Evolutionary conservation across 768 basidiomycete genomes (phyloP).

Genomic region (Mycena rosella): DNA sequence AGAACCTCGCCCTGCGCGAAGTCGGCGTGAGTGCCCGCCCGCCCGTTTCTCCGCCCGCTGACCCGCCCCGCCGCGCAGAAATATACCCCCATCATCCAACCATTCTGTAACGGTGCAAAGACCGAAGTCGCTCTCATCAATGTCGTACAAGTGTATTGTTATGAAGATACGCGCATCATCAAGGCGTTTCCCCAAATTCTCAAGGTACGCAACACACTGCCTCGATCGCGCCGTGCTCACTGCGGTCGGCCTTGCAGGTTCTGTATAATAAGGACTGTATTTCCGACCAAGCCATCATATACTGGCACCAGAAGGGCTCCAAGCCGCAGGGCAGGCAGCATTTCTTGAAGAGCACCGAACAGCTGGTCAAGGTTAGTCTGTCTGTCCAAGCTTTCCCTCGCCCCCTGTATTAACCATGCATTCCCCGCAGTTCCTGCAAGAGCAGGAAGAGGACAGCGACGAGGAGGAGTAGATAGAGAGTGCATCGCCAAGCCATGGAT

Average conservation of each 20-base stretch:
- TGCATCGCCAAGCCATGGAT: constrained; percentile 6
- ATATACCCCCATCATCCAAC: constrained; percentile 87
- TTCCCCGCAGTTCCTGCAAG: constrained; percentile 83
- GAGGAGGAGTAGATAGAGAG: constrained; percentile 57
- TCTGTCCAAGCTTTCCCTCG: constrained; percentile 33
- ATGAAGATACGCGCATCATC: constrained; percentile 95
- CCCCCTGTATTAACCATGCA: background rate
- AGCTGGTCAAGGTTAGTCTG: constrained; percentile 91
- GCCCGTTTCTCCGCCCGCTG: background rate
- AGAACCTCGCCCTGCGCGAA: constrained; percentile 89
- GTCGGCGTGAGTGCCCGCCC: constrained; percentile 72
- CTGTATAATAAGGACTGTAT: constrained; percentile 97
- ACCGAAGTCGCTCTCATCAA: constrained; percentile 96
- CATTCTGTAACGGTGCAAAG: constrained; percentile 90
- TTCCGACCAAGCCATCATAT: constrained; percentile 96
- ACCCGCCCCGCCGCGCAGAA: constrained; percentile 61
- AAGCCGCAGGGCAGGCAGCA: constrained; percentile 96
- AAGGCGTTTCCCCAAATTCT: constrained; percentile 96
- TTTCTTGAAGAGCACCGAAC: constrained; percentile 89
- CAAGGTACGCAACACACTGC: constrained; percentile 56
- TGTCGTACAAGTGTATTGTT: constrained; percentile 94
- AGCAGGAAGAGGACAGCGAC: constrained; percentile 85
- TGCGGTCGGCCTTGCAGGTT: constrained; percentile 49
- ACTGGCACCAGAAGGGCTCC: constrained; percentile 98
- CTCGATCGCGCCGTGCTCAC: background rate